Evolutionary conservation across 768 basidiomycete genomes (phyloP).

Genomic region (Serendipita sp.): DNA sequence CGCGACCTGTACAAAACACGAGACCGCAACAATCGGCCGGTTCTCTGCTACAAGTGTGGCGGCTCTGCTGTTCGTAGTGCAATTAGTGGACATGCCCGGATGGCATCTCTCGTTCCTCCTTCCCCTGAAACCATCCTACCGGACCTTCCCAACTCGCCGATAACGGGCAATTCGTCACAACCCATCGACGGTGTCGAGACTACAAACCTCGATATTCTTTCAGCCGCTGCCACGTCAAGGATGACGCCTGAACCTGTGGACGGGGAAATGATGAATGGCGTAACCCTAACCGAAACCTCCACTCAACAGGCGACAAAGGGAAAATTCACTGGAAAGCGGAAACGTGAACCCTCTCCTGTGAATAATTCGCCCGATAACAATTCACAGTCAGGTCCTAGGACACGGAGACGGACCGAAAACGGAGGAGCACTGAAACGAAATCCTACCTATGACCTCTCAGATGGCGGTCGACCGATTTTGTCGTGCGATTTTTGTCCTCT

Average conservation of each 20-base stretch:
- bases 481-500: constrained; percentile 91
- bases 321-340: constrained; percentile 17
- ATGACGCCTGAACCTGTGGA: neutral
- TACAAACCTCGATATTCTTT: neutral
- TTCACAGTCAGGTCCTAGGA: neutral
- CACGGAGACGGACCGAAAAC: constrained; percentile 6
- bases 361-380: neutral
- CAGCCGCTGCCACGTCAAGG: neutral
- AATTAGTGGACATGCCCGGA: constrained; percentile 24
- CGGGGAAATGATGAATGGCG: neutral
- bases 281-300: neutral
- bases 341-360: constrained; percentile 9
- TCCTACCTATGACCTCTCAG: neutral
- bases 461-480: constrained; percentile 38
- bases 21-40: constrained; percentile 65
- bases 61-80: constrained; percentile 36
- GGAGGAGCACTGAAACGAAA: neutral
- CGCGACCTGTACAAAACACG: constrained; percentile 76
- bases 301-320: neutral
- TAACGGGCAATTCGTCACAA: neutral
- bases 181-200: neutral
- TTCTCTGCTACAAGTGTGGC: constrained; percentile 86
- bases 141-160: neutral
- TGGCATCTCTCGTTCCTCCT: constrained; percentile 35
- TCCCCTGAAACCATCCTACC: constrained; percentile 29